Evolutionary conservation across 257 asterid genomes (phyloP).

Genomic region (Thymus mandschuricus): DNA sequence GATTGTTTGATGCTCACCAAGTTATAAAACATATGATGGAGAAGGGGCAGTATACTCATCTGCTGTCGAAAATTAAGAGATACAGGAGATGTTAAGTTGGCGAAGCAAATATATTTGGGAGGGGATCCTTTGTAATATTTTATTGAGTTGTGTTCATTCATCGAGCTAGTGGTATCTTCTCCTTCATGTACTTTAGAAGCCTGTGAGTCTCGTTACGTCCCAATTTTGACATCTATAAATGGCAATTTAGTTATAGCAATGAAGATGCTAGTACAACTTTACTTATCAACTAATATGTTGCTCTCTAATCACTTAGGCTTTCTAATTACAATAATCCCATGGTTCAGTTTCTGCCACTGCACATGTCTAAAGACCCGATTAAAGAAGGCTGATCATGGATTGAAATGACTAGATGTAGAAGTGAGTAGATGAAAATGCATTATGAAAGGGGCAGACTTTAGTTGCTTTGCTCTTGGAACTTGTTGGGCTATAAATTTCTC

Average conservation of each 20-base stretch:
- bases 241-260: slow-evolving; percentile 23
- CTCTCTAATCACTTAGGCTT: neutral
- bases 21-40: slow-evolving; percentile 80
- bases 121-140: slow-evolving; percentile 28
- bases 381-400: neutral
- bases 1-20: slow-evolving; percentile 74
- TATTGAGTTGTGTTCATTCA: slow-evolving; percentile 26
- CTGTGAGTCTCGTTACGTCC: slow-evolving; percentile 28
- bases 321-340: neutral
- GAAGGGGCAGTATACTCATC: slow-evolving; percentile 73
- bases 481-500: no score
- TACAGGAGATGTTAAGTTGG: slow-evolving; percentile 64
- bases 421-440: neutral
- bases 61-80: slow-evolving; percentile 67
- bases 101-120: slow-evolving; percentile 19
- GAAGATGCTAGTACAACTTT: slow-evolving; percentile 11
- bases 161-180: slow-evolving; percentile 21
- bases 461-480: no score
- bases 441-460: no score
- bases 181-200: slow-evolving; percentile 18
- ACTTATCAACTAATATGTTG: slow-evolving; percentile 3
- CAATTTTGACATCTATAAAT: slow-evolving; percentile 30
- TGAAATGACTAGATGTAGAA: neutral
- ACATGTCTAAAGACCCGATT: neutral
- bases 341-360: neutral